Evolutionary conservation across 371 early-diverging fungal species (phyloP), one percentile per base, ranked within the genome.

Genomic region (Mortierella sp.): DNA sequence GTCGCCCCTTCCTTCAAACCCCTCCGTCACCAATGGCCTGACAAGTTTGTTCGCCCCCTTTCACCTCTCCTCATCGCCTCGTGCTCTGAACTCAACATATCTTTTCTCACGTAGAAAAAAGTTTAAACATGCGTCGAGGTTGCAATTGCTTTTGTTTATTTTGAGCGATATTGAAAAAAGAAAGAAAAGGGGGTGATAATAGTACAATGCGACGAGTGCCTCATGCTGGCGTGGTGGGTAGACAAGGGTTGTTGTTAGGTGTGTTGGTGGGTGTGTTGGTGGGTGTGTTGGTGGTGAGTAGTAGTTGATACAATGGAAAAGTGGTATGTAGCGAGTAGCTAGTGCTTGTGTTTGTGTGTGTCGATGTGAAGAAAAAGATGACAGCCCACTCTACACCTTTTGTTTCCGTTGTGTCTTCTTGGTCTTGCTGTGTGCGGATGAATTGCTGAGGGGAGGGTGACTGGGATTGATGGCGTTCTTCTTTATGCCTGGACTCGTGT

Each of bases 341-440:
- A 19, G 47, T 19, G 47, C 2, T 1, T 19, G 52, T 45, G 45
- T 29, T 24, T 53, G 11, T 53, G 53, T 14, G n/a, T 50, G 10
- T 4, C n/a, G 10, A 10, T n/a, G 6, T 4, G n/a, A 50, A 9
- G 24, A 14, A 50, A 7, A 50, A 50, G 10, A 9, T 8, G 9
- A 7, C 5, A 29, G 2, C 34, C 22, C 9, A 13, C 13, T 52
- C 0, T 34, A 77, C 14, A 64, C 14, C 50, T 69, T 72, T 26
- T 52, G 71, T 40, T 79, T 79, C 58, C 74, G 53, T 43, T 65
- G 58, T 5, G 64, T 26, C 53, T 79, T 79, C 50, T 67, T 73
- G 41, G 66, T 34, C 64, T 70, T 78, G n/a, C n/a, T n/a, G 45
- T 43, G 61, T 43, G 66, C n/a, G 16, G 68, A 48, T 0, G 66